These are phyloP conservation scores for Annulohypoxylon nitens DNA, from an alignment of 495 filamentous ascomycete species.

Conservation along the genomic window DNA sequence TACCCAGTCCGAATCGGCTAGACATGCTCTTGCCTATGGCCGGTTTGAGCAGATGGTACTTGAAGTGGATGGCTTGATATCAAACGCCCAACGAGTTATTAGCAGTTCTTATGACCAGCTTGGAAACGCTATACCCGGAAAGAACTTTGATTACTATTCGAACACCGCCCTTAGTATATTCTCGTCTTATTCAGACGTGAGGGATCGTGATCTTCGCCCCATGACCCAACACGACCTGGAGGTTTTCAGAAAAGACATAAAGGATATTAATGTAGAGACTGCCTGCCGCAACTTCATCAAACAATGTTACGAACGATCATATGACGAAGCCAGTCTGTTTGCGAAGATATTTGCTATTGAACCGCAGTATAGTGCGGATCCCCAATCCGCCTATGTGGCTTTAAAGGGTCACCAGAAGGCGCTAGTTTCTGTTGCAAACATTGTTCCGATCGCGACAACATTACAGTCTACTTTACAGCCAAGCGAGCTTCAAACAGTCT, in stretches of 20 bases:
- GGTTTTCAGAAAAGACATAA: slow-evolving; percentile 60
- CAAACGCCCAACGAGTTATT: slow-evolving; percentile 60
- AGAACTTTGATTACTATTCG: slow-evolving; percentile 68
- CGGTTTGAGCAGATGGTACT: slow-evolving; percentile 63
- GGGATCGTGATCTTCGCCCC: slow-evolving; percentile 65
- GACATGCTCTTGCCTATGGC: slow-evolving; percentile 65
- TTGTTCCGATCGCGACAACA: slow-evolving; percentile 61
- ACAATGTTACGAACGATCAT: slow-evolving; percentile 63
- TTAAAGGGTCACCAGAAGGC: slow-evolving; percentile 57
- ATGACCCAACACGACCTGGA: slow-evolving; percentile 68
- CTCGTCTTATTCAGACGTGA: slow-evolving; percentile 57
- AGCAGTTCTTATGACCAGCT: slow-evolving; percentile 73
- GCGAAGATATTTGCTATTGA: slow-evolving; percentile 64
- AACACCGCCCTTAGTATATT: slow-evolving; percentile 69
- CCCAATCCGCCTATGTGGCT: slow-evolving; percentile 57
- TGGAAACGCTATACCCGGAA: slow-evolving; percentile 67
- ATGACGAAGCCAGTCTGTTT: slow-evolving; percentile 63
- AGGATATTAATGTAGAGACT: slow-evolving; percentile 58
- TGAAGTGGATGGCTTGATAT: slow-evolving; percentile 60
- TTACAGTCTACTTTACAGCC: slow-evolving; percentile 59
- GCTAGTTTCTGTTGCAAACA: slow-evolving; percentile 59
- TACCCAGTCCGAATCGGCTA: slow-evolving; percentile 63
- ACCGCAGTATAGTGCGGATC: slow-evolving; percentile 58
- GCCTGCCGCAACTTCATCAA: slow-evolving; percentile 64
- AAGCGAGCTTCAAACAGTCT: slow-evolving; percentile 66